A percentile compares a stretch with the other conserved stretches of the same genome.
Evolutionary conservation across 441 rosid genomes (phyloP).

Genomic region (Croton laevigatus): DNA sequence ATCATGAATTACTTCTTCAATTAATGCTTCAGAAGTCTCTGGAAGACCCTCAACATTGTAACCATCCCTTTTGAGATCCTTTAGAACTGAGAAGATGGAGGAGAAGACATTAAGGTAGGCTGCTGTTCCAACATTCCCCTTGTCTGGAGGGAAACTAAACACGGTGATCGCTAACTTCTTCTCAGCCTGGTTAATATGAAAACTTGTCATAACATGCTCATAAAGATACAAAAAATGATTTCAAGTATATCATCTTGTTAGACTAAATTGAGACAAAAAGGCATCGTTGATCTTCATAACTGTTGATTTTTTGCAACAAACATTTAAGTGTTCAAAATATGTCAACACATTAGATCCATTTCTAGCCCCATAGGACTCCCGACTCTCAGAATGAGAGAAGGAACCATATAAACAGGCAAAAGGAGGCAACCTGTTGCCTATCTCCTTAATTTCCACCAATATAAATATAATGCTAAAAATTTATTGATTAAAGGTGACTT

Average conservation of each 20-base stretch:
- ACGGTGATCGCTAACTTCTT: conserved; percentile 93
- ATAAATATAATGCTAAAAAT: not conserved
- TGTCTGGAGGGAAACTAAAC: conserved; percentile 99
- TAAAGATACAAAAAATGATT: not conserved
- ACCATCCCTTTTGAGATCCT: conserved; percentile 80
- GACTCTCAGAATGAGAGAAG: not conserved
- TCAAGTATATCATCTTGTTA: not conserved
- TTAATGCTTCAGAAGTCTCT: conserved; percentile 79
- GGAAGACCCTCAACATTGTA: conserved; percentile 92
- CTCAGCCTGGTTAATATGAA: conserved; percentile 56
- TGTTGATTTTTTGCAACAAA: too few relatives aligned
- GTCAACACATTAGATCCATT: not conserved
- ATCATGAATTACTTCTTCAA: conserved; percentile 89
- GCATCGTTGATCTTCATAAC: not conserved
- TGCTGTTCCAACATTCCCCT: conserved; percentile 94
- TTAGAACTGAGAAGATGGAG: conserved; percentile 85
- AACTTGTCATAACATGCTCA: conserved; percentile 18
- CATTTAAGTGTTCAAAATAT: not conserved
- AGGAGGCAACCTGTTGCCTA: not conserved
- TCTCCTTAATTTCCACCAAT: not conserved
- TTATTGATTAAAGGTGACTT: not conserved
- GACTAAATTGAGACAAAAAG: conserved; percentile 4
- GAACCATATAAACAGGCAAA: not conserved
- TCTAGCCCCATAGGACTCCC: not conserved
- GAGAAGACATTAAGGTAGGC: conserved; percentile 97